Conservation (phyloP, 2,329 filamentous ascomycete genomes). For the Ceratocystis colombiana region DNA sequence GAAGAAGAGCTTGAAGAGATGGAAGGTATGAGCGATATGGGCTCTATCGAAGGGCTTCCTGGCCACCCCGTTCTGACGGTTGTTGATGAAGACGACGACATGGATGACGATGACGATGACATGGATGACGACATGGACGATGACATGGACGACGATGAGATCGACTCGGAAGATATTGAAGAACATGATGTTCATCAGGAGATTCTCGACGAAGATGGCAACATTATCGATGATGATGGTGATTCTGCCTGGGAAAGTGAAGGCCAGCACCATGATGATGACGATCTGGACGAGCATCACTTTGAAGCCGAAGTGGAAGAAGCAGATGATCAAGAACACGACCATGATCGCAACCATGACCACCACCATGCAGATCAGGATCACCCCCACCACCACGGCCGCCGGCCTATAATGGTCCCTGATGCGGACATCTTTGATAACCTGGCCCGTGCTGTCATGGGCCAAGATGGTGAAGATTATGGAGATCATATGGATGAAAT, state of each 20-base stretch:
- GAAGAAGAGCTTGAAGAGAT: conserved; percentile 43
- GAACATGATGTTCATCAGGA: conserved; percentile 39
- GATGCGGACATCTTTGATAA: conserved; percentile 41
- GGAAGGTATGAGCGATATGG: conserved; percentile 57
- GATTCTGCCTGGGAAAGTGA: conserved; percentile 53
- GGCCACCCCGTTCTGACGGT: conserved; percentile 59
- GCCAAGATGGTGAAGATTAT: conserved; percentile 39
- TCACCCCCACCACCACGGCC: conserved; percentile 22
- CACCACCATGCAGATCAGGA: conserved; percentile 19
- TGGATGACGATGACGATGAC: conserved; percentile 54
- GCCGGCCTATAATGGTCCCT: conserved; percentile 33
- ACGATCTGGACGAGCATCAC: conserved; percentile 44
- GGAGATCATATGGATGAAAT: conserved; percentile 43
- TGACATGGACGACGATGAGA: conserved; percentile 38
- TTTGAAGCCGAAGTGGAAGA: conserved; percentile 44
- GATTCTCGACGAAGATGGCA: conserved; percentile 30
- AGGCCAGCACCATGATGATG: conserved; percentile 46
- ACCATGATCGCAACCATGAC: conserved; percentile 20
- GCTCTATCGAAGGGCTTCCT: conserved; percentile 66
- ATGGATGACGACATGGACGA: conserved; percentile 50
- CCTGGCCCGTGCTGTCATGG: conserved; percentile 47
- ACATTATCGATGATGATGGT: conserved; percentile 49
- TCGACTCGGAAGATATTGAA: conserved; percentile 44
- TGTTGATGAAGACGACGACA: conserved; percentile 57
- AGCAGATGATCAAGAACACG: conserved; percentile 35